Percentiles rank a stretch among this genome's conserved stretches.
Conservation (phyloP, 2,329 filamentous ascomycete species). For the Rhytidhysteron rufulum region DNA sequence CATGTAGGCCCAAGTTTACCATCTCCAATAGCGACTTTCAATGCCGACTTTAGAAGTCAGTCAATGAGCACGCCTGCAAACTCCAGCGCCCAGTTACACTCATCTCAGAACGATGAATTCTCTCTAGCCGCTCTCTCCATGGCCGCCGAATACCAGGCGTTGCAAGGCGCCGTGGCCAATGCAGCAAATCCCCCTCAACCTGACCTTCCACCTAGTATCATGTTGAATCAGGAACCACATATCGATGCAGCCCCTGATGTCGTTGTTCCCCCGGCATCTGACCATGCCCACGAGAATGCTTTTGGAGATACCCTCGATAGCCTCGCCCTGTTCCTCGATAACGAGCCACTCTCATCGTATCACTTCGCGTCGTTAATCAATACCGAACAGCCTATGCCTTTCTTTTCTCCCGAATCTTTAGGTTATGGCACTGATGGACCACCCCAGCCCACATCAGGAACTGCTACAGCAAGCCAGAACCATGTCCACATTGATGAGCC, state of each 20-base stretch:
- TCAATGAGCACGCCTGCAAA: slow-evolving; percentile 13
- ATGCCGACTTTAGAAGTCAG: slow-evolving; percentile 13
- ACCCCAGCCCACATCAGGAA: slow-evolving; percentile 8
- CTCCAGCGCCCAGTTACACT: slow-evolving; percentile 12
- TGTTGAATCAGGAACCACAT: slow-evolving; percentile 12
- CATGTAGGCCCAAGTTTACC: slow-evolving; percentile 23
- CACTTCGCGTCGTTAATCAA: slow-evolving; percentile 38
- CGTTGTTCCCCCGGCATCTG: slow-evolving; percentile 2
- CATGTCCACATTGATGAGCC: slow-evolving; percentile 20
- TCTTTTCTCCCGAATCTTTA: slow-evolving; percentile 39
- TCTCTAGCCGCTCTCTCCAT: slow-evolving; percentile 39
- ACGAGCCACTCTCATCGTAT: slow-evolving; percentile 35
- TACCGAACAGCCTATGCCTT: slow-evolving; percentile 40
- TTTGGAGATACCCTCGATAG: slow-evolving; percentile 34
- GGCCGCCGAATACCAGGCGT: slow-evolving; percentile 39
- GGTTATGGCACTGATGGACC: slow-evolving; percentile 24
- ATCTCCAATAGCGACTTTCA: slow-evolving; percentile 11
- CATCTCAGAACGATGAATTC: slow-evolving; percentile 23
- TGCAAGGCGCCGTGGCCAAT: slow-evolving; percentile 25
- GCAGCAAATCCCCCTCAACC: slow-evolving; percentile 9
- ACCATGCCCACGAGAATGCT: slow-evolving; percentile 14
- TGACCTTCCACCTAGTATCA: slow-evolving; percentile 7
- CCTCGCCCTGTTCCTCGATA: slow-evolving; percentile 36
- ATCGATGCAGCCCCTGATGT: slow-evolving; percentile 13
- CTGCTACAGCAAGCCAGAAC: slow-evolving; percentile 10